Evolutionary conservation across 2,329 filamentous ascomycete species (phyloP).

Genomic region (Sarocladiaceae sp.): DNA sequence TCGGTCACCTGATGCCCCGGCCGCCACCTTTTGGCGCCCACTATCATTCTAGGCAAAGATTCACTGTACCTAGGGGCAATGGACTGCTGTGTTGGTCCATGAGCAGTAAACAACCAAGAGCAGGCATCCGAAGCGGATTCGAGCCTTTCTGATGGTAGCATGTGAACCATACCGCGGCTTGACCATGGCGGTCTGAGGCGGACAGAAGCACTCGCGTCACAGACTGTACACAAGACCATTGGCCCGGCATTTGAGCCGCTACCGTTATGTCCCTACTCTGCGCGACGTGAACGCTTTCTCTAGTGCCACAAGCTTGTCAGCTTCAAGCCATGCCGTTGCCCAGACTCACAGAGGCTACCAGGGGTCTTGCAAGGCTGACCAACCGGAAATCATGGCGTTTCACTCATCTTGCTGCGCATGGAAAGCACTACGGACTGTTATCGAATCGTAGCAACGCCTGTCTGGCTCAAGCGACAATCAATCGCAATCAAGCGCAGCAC

Average conservation of each 20-base stretch:
- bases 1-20: background rate
- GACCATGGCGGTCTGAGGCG: no score
- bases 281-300: background rate
- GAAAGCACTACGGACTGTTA: background rate
- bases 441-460: no score
- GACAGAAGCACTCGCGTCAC: no score
- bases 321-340: background rate
- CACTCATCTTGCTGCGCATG: background rate
- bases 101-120: background rate
- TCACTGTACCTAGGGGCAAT: background rate
- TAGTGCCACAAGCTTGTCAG: background rate
- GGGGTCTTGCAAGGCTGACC: conserved; percentile 3
- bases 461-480: no score
- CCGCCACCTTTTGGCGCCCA: background rate
- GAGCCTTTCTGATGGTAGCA: no score
- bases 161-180: no score
- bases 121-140: background rate
- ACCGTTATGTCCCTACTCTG: no score
- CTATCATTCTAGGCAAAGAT: background rate
- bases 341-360: background rate
- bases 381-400: conserved; percentile 1
- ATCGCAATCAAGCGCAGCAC: no score
- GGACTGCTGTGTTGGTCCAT: conserved; percentile 4
- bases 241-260: no score
- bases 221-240: background rate